Base-by-base conservation (phyloP, 2,329 filamentous ascomycete species). In the Alternaria brassicicola region DNA sequence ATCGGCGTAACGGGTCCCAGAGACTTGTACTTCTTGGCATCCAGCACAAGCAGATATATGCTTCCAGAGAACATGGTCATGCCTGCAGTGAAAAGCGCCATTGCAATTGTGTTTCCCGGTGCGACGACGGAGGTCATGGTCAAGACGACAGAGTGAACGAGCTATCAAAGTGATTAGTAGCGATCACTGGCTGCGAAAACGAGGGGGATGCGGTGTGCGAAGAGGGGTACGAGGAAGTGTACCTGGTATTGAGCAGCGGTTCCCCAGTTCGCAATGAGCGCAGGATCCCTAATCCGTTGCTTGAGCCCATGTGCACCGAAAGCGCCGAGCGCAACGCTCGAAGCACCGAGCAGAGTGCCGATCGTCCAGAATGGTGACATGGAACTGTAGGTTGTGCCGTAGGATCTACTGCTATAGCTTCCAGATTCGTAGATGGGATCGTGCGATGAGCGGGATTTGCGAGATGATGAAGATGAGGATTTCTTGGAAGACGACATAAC, bases 231-330 rank as follows among this genome's bases (percentile, higher is more conserved):
- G 36, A 39, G 17, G 23, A 31, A 17, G 13, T 39, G 17, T 56
- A 88, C 87, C 78, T 89, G 87, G 66, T 90, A 90, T 38, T 90
- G 87, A 3, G 88, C 87, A 2, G 87, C 88, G 0, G 87, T 90
- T 10, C 77, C 74, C 83, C 86, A 90, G 71, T 81, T 88, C 6
- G 85, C 83, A 38, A 89, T 74, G 59, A 82, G 82, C 12, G 80
- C 75, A 3, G 87, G 86, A 64, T 89, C 87, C 9, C 82, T 70
- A 69, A 89, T 85, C 63, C 80, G 79, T 58, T 82, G 82, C 78
- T 88, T 89, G 38, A 90, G 79, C 10, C 87, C 87, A 71, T 90
- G 88, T 12, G 87, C 86, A 33, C 88, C 88, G 74, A 90, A 90
- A 0, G 88, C 88, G 30, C 88, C 88, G 54, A 89, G 73, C 15